phyloP scores from a whole-genome alignment of 148 eudicot species.

The Fagopyrum tataricum region DNA sequence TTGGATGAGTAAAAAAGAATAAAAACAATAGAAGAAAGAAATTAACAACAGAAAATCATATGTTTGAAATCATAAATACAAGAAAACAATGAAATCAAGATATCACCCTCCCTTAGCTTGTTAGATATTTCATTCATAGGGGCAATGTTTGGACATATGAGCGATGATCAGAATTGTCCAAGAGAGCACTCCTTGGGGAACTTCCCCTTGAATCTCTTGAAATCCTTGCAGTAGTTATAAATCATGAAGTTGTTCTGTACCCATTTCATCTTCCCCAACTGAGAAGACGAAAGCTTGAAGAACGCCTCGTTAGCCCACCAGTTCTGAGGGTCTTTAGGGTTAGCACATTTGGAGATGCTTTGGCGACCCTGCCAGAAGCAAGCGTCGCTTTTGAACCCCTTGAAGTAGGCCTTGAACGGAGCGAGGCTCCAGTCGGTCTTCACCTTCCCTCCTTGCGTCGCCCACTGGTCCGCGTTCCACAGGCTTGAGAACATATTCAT shows the following conservation, averaged over 20 bases:
- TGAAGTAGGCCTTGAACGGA: conserved; percentile 18
- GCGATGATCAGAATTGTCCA: neutral
- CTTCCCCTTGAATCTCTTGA: conserved; percentile 8
- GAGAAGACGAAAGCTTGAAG: neutral
- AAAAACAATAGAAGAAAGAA: neutral
- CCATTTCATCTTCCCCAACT: conserved; percentile 6
- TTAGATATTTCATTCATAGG: neutral
- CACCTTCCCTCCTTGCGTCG: conserved; percentile 20
- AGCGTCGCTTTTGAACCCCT: conserved; percentile 13
- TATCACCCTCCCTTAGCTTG: too few relatives aligned
- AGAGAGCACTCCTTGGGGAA: conserved; percentile 9
- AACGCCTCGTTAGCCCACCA: conserved; percentile 4
- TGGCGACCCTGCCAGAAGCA: neutral
- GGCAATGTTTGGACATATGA: neutral
- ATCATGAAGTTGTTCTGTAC: conserved; percentile 7
- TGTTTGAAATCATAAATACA: neutral
- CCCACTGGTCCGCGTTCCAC: conserved; percentile 28
- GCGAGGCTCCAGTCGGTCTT: conserved; percentile 20
- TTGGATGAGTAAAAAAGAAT: neutral
- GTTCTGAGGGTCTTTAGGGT: neutral
- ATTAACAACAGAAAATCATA: neutral
- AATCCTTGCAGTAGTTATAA: conserved; percentile 12
- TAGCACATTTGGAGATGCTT: neutral
- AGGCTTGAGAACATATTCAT: neutral
- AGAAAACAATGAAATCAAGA: neutral